Evolutionary conservation across 2,329 filamentous ascomycete species (phyloP).

Genomic region (Phyllosticta citrichinensis): DNA sequence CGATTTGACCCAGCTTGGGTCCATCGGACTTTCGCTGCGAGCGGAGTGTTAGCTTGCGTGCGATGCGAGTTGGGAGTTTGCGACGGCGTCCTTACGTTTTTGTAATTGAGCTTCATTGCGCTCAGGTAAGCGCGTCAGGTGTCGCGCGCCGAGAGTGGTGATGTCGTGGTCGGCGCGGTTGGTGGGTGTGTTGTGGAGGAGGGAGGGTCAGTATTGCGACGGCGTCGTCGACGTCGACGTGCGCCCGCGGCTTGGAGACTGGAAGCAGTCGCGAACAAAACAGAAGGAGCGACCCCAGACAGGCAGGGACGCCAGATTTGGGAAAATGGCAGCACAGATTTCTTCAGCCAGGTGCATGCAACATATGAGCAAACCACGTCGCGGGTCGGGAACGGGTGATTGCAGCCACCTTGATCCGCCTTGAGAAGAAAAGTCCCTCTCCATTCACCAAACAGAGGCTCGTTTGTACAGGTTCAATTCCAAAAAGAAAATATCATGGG

Average conservation of each 20-base stretch:
- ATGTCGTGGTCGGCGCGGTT: neutral
- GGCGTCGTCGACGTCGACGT: neutral
- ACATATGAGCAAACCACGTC: neutral
- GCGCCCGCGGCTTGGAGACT: neutral
- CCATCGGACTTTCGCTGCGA: constrained; percentile 36
- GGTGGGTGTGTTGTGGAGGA: neutral
- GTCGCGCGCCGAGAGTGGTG: neutral
- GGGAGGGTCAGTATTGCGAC: neutral
- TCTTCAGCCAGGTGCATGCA: neutral
- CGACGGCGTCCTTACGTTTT: constrained; percentile 22
- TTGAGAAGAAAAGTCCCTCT: neutral
- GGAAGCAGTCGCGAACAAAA: neutral
- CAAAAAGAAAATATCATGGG: neutral
- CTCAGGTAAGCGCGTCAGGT: neutral
- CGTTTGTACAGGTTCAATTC: neutral
- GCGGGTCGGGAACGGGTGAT: neutral
- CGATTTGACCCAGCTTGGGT: constrained; percentile 34
- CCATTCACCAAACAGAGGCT: neutral
- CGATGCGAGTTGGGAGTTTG: neutral
- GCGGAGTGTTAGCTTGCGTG: neutral
- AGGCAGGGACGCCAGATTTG: neutral
- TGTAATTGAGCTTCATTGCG: constrained; percentile 27
- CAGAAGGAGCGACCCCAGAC: neutral
- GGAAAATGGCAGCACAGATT: neutral
- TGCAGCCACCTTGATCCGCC: neutral